Percentiles rank a stretch among this genome's conserved stretches.
Conservation (phyloP, 2,329 filamentous ascomycete species). For the Chalaropsis ovoidea region DNA sequence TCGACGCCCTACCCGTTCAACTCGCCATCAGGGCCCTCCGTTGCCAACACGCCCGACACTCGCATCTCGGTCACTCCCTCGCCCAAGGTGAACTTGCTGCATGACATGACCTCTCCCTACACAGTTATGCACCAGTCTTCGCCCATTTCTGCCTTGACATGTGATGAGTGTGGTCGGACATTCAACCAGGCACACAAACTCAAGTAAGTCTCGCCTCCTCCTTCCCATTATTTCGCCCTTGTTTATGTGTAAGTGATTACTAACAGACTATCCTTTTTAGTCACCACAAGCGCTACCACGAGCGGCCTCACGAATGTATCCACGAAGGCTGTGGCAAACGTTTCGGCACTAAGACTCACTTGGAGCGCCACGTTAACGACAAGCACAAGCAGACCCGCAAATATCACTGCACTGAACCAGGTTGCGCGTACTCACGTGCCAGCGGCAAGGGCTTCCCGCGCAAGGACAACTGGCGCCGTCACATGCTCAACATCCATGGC, state of each 20-base stretch:
- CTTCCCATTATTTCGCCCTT: not conserved
- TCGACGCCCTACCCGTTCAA: conserved; percentile 35
- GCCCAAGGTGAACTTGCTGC: conserved; percentile 34
- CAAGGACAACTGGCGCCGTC: conserved; percentile 54
- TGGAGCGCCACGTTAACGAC: conserved; percentile 53
- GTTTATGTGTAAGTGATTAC: conserved; percentile 21
- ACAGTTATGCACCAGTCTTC: conserved; percentile 24
- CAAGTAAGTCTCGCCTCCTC: conserved; percentile 37
- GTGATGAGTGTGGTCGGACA: conserved; percentile 37
- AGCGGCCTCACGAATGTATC: conserved; percentile 48
- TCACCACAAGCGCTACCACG: conserved; percentile 52
- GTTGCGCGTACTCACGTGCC: conserved; percentile 46
- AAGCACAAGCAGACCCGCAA: conserved; percentile 51
- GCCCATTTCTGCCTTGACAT: conserved; percentile 30
- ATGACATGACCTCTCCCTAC: conserved; percentile 34
- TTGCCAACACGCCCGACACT: conserved; percentile 41
- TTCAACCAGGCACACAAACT: conserved; percentile 53
- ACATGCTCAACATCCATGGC: conserved; percentile 52
- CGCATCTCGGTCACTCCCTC: conserved; percentile 37
- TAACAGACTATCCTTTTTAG: conserved; percentile 31
- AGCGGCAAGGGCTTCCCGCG: conserved; percentile 51
- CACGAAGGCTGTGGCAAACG: conserved; percentile 45
- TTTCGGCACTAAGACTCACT: conserved; percentile 53
- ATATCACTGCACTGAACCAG: conserved; percentile 46
- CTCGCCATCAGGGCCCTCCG: conserved; percentile 32